These are phyloP conservation scores for Letharia lupina DNA, from an alignment of 495 filamentous ascomycete genomes.

Conservation along the genomic window DNA sequence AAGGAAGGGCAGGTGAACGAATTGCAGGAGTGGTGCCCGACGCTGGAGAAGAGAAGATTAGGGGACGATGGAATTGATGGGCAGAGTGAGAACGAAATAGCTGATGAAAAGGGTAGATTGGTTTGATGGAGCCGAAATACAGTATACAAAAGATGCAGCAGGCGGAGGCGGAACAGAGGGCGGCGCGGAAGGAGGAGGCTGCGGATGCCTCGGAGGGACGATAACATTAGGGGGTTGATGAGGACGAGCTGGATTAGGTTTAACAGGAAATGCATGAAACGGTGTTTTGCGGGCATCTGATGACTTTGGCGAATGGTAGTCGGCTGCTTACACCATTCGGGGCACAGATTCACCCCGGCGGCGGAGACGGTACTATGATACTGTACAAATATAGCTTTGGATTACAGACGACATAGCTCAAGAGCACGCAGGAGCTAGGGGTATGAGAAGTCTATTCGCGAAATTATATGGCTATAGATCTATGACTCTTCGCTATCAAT, in stretches of 20 bases:
- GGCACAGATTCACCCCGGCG: not conserved
- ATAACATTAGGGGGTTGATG: not conserved
- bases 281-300: not conserved
- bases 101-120: constrained; percentile 18
- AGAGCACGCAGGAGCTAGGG: too few species aligned
- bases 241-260: not conserved
- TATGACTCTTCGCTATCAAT: constrained; percentile 16
- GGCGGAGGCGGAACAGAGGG: constrained; percentile 12
- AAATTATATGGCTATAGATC: not conserved
- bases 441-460: not conserved
- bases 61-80: constrained; percentile 7
- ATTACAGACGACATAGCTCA: not conserved
- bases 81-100: not conserved
- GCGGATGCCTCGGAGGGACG: not conserved
- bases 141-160: constrained; percentile 19
- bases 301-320: not conserved
- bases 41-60: not conserved
- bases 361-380: not conserved
- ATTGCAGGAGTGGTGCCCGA: too few species aligned
- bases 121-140: constrained; percentile 24
- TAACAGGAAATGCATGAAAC: not conserved
- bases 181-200: constrained; percentile 7
- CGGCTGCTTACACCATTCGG: not conserved
- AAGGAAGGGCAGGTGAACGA: constrained; percentile 5
- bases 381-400: not conserved